Evolutionary conservation across 345 rosid species (phyloP).

Genomic region (Bruguiera gymnorhiza): DNA sequence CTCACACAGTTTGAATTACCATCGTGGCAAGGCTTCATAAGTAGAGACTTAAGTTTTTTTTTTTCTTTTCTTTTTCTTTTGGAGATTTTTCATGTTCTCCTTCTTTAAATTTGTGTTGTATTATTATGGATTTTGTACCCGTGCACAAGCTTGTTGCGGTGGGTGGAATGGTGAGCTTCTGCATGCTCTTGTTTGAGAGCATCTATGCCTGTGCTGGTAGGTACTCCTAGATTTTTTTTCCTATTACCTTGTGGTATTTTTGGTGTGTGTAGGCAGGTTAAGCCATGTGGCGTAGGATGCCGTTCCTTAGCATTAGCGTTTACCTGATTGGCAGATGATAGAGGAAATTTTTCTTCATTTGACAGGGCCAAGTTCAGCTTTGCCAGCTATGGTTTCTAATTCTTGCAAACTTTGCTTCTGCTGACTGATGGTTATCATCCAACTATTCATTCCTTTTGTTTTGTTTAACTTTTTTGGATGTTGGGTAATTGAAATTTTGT

Average conservation of each 20-base stretch:
- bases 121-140: too few species aligned
- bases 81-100: too few species aligned
- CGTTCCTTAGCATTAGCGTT: neutral
- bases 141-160: too few species aligned
- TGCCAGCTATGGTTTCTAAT: constrained; percentile 90
- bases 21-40: too few species aligned
- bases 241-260: neutral
- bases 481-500: constrained; percentile 8
- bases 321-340: constrained; percentile 64
- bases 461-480: constrained; percentile 3
- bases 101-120: too few species aligned
- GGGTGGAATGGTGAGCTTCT: too few species aligned
- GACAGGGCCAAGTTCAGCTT: constrained; percentile 65
- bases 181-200: too few species aligned
- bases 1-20: too few species aligned
- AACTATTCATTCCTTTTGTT: constrained; percentile 22
- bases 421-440: constrained; percentile 80
- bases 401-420: constrained; percentile 91
- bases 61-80: too few species aligned
- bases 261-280: neutral
- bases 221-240: too few species aligned
- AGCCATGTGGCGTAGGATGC: neutral
- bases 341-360: constrained; percentile 84
- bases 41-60: too few species aligned
- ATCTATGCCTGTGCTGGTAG: too few species aligned